Base-by-base conservation (phyloP, 768 basidiomycete species). In the Pleurotus giganteus region DNA sequence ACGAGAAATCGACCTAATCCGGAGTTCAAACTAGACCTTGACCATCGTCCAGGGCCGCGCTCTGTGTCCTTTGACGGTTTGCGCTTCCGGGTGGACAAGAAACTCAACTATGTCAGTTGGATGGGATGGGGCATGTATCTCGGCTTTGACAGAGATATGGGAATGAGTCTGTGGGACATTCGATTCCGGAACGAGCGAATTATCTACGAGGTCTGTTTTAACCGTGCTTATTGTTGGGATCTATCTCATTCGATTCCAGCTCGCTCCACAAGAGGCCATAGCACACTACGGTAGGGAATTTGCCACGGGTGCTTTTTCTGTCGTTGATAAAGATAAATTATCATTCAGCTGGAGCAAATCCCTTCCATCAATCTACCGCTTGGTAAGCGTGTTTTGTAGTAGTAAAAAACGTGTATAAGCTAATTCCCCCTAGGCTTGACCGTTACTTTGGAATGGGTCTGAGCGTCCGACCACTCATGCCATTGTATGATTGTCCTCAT, bases 91-190 rank as follows among this genome's bases (percentile, higher is more conserved):
- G 78, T 86, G 1, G 80, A 87, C 59, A 62, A 61, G 21, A 71
- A 73, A 32, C 67, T 70, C 41, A 74, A 81, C 58, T 85, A 80
- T 57, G 66, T 87, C n/a, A 80, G 74, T 42, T 88, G 85, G 85
- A 81, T 87, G 81, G 82, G 82, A 2, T 86, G 83, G 83, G 71
- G 74, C 0, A 53, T 85, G 65, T 85, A 79, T 57, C 70, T 85
- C 27, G 78, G 81, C 47, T 87, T 86, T 61, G 82, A 84, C 53
- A 65, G 83, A 26, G 86, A 87, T 61, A 86, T 86, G 84, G 86
- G 83, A 12, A 58, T 84, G 58, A 78, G 74, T 55, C 65, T 85
- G 17, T 86, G 81, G 80, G 79, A 86, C 61, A 73, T 85, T 45
- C 70, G 76, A 3, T 82, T 87, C 70, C 68, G 71, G 34, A 75